Base-by-base conservation (phyloP, 257 asterid species). In the Haberlea rhodopensis region DNA sequence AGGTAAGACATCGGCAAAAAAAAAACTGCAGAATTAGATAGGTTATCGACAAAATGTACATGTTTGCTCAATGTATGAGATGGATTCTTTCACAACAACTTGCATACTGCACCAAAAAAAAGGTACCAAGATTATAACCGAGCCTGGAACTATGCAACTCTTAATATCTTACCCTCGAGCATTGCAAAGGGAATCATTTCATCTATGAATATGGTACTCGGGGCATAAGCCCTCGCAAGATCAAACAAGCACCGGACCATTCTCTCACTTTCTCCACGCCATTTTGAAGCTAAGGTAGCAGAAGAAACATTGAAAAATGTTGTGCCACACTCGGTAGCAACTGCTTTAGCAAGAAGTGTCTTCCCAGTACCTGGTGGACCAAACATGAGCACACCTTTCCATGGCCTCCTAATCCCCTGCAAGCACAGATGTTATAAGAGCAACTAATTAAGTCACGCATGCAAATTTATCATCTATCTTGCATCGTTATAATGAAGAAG, bases 301-400 rank as follows among this genome's bases (percentile, higher is more conserved):
- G 99, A 94, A 74, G 99, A 94, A 76, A 94, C 97, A 56, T 94
- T 94, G 73, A 94, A 94, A 76, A 94, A 94, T 13, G 99, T 90
- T 5, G 99, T 94, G 66, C 99, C 99, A 31, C 99, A 94, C 82
- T 94, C 99, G 6, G 99, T 94, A 58, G 99, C 99, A 46, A 90
- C 97, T 43, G 99, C 99, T 85, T 94, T 94, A 40, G 99, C 99
- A 66, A 94, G 88, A 69, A 94, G 99, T 31, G 99, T 94, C 82
- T 94, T 90, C 62, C 99, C 99, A 24, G 99, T 94, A 75, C 99
- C 99, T 49, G 97, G 99, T 53, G 99, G 97, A 54, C 99, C 99
- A 84, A 94, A 94, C 99, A 94, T 94, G 72, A 94, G 94, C 26
- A 94, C 99, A 67, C 99, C 99, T 81, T 94, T 94, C 97, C 99